Evolutionary conservation across 805 yeast species (phyloP).

Genomic region (Hanseniaspora jakobsenii): DNA sequence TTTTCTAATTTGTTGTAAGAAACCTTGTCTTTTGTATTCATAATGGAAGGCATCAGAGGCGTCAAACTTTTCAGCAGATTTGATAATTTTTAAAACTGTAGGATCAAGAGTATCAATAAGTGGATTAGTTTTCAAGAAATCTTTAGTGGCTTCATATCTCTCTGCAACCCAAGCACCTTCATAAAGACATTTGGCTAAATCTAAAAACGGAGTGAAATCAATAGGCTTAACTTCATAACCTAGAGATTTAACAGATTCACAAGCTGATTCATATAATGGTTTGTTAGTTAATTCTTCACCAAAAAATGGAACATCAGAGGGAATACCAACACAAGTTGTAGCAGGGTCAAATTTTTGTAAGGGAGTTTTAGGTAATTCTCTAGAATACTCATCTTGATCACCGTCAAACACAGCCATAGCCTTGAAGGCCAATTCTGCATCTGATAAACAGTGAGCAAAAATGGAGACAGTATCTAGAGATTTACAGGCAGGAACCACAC

Average conservation of each 20-base stretch:
- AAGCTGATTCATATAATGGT: slow-evolving; percentile 48
- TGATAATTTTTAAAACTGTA: slow-evolving; percentile 63
- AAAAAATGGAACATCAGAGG: slow-evolving; percentile 61
- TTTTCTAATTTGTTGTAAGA: slow-evolving; percentile 51
- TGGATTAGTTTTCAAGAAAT: slow-evolving; percentile 58
- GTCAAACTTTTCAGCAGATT: slow-evolving; percentile 60
- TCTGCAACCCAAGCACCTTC: slow-evolving; percentile 99
- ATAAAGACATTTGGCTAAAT: slow-evolving; percentile 75
- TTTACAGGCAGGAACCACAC: slow-evolving; percentile 96
- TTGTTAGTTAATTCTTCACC: slow-evolving; percentile 66
- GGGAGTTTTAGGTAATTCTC: slow-evolving; percentile 60
- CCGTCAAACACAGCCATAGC: slow-evolving; percentile 62
- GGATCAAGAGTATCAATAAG: slow-evolving; percentile 68
- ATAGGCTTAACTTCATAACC: slow-evolving; percentile 52
- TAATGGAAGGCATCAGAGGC: slow-evolving; percentile 76
- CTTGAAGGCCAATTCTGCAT: slow-evolving; percentile 68
- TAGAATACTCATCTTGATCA: slow-evolving; percentile 64
- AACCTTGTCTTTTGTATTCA: slow-evolving; percentile 78
- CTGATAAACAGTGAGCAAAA: slow-evolving; percentile 63
- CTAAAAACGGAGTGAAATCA: slow-evolving; percentile 65
- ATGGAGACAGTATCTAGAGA: slow-evolving; percentile 87
- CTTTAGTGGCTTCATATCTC: slow-evolving; percentile 71
- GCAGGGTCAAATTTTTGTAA: slow-evolving; percentile 42
- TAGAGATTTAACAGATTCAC: slow-evolving; percentile 38
- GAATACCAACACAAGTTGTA: slow-evolving; percentile 60